Conservation (phyloP, 371 early-diverging fungal genomes). For the Apophysomyces sp. region DNA sequence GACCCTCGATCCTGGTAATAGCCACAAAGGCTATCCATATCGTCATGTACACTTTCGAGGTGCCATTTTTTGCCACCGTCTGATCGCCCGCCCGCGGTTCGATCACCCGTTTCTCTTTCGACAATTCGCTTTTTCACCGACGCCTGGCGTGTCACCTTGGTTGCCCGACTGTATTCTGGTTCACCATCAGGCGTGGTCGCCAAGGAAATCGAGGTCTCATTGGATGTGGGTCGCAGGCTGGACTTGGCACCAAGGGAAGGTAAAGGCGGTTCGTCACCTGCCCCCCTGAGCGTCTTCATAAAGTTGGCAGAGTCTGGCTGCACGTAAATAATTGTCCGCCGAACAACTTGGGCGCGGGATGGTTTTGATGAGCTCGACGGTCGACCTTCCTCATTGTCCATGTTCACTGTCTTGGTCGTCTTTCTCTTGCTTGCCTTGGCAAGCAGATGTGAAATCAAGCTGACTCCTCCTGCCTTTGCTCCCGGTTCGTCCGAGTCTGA, state of each 20-base stretch:
- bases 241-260: conserved; percentile 6
- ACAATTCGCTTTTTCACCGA: conserved; percentile 12
- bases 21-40: conserved; percentile 16
- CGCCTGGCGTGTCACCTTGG: conserved; percentile 13
- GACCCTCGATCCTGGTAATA: conserved; percentile 13
- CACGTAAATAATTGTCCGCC: conserved; percentile 28
- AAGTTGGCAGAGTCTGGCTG: conserved; percentile 32
- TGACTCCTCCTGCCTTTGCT: conserved; percentile 8
- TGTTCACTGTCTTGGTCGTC: conserved; percentile 9
- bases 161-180: conserved; percentile 6
- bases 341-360: conserved; percentile 17
- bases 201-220: not conserved
- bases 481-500: not conserved
- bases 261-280: not conserved
- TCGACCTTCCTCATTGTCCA: conserved; percentile 1
- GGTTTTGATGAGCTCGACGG: not conserved
- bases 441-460: conserved; percentile 21
- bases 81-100: conserved; percentile 1
- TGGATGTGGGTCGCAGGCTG: conserved; percentile 1
- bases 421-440: conserved; percentile 15
- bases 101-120: conserved; percentile 3
- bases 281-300: conserved; percentile 13
- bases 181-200: not conserved
- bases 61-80: conserved; percentile 1
- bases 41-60: conserved; percentile 10